These are phyloP conservation scores for Fusarium drepaniforme DNA, from an alignment of 2,329 filamentous ascomycete genomes.

Conservation along the genomic window DNA sequence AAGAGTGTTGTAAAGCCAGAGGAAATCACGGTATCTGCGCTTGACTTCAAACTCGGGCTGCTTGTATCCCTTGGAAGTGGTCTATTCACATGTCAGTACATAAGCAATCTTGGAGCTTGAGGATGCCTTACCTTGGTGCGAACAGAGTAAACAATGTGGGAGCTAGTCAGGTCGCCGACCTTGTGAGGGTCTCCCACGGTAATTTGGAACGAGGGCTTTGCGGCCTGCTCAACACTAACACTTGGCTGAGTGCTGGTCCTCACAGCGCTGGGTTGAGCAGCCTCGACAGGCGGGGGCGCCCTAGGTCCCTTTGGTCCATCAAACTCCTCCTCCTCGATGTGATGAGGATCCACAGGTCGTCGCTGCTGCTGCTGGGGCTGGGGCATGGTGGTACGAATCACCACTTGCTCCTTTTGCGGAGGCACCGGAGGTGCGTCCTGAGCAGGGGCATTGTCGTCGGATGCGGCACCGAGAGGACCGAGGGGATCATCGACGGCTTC, in stretches of 20 bases:
- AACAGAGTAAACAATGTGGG: slow-evolving; percentile 97
- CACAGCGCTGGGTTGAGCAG: slow-evolving; percentile 64
- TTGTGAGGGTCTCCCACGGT: slow-evolving; percentile 97
- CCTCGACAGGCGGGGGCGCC: slow-evolving; percentile 74
- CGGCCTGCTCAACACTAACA: slow-evolving; percentile 91
- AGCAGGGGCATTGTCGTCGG: slow-evolving; percentile 58
- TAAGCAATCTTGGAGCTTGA: not conserved
- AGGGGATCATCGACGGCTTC: slow-evolving; percentile 83
- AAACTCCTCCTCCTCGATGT: slow-evolving; percentile 79
- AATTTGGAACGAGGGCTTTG: slow-evolving; percentile 92
- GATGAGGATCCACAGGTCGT: slow-evolving; percentile 69
- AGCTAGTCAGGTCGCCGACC: slow-evolving; percentile 95
- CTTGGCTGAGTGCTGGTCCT: slow-evolving; percentile 75
- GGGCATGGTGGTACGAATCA: slow-evolving; percentile 69
- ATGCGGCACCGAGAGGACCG: slow-evolving; percentile 78
- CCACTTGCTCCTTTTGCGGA: slow-evolving; percentile 75
- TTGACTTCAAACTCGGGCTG: slow-evolving; percentile 94
- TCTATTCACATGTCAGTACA: slow-evolving; percentile 63
- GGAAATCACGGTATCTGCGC: slow-evolving; percentile 93
- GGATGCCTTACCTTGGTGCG: slow-evolving; percentile 78
- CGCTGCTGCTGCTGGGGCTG: slow-evolving; percentile 56
- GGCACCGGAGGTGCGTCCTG: slow-evolving; percentile 74
- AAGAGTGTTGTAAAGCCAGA: slow-evolving; percentile 96
- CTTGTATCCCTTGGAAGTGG: slow-evolving; percentile 94
- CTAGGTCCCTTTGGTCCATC: slow-evolving; percentile 66